Evolutionary conservation across 805 yeast genomes (phyloP), one percentile per base, ranked within the genome.

Genomic region (Kuraishia ogatae): DNA sequence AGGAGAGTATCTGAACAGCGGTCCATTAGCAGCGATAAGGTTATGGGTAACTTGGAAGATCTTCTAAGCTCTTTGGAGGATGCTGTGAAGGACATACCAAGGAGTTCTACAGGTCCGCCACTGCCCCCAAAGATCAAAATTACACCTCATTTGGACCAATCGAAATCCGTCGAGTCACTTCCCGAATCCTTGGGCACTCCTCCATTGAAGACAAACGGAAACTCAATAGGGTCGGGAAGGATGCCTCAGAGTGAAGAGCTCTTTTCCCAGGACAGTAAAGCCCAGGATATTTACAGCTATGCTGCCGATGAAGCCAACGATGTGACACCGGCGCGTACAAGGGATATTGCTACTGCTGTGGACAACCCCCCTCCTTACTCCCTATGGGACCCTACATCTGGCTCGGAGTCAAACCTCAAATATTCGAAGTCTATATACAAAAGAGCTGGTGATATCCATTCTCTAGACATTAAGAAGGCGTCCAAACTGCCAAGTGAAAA

Each of bases 111-210:
- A 2, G 21, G 28, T 39, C 53, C 54, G 6, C 47, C 54, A 19
- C 53, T 55, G 17, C 53, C 59, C n/a, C 61, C 55, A 51, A 39
- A 55, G n/a, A 64, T 59, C 51, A 56, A 69, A 47, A 66, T 61
- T 28, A 52, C 64, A 2, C 69, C 68, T 3, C 62, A 24, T 17
- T 13, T 23, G 28, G 29, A 48, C 20, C 50, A 48, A 17, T 48
- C 50, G 26, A 5, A 48, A 24, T 23, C 50, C 15, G 26, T 24
- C 4, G 26, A 23, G n/a, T 23, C 26, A 8, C 50, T 24, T 48
- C 28, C 50, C 15, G n/a, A 10, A 23, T 10, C 50, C 50, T 10
- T 17, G n/a, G 50, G 19, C 15, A 24, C 26, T 13, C 29, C 50
- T 48, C 28, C 19, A 3, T 17, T 24, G 26, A 48, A 23, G 3